Percentiles rank a stretch among this genome's conserved stretches.
These are phyloP conservation scores for Hansenula sp. DNA, from an alignment of 1,139 yeast species.

Conservation along the genomic window DNA sequence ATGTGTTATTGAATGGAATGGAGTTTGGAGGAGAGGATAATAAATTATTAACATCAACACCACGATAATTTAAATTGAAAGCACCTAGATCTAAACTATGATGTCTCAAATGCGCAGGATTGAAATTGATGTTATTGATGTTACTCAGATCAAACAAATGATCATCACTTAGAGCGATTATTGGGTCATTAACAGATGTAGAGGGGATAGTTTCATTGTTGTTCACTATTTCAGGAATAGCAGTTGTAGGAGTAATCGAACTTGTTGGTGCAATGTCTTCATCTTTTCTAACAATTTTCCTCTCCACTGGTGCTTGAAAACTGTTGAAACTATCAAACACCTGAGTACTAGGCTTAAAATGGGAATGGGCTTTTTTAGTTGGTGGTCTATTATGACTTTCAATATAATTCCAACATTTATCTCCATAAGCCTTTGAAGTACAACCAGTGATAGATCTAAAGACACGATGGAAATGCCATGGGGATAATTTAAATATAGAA, in stretches of 20 bases:
- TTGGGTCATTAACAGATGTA: neutral
- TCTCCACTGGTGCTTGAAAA: conserved; percentile 2
- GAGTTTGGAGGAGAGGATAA: conserved; percentile 3
- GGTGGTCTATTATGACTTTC: conserved; percentile 30
- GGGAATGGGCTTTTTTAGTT: conserved; percentile 17
- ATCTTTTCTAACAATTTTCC: neutral
- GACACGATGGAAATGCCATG: conserved; percentile 95
- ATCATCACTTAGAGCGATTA: neutral
- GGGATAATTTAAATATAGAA: conserved; percentile 74
- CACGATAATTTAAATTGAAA: conserved; percentile 9
- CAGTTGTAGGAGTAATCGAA: conserved; percentile 1
- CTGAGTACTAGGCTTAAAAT: conserved; percentile 19
- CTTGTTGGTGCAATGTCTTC: conserved; percentile 3
- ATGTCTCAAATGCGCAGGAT: conserved; percentile 18
- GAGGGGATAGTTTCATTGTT: too few species aligned
- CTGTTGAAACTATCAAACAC: conserved; percentile 15
- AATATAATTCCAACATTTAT: conserved; percentile 74
- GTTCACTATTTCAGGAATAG: too few species aligned
- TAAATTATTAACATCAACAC: conserved; percentile 1
- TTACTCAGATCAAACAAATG: conserved; percentile 10
- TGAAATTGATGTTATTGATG: conserved; percentile 17
- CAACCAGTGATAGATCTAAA: conserved; percentile 81
- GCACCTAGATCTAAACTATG: conserved; percentile 19
- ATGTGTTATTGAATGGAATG: conserved; percentile 2
- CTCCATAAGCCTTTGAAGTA: conserved; percentile 88